A percentile compares a stretch with the other conserved stretches of the same genome.
These are phyloP conservation scores for Vanderwaltozyma yarrowii DNA, from an alignment of 805 yeast genomes.

Conservation along the genomic window DNA sequence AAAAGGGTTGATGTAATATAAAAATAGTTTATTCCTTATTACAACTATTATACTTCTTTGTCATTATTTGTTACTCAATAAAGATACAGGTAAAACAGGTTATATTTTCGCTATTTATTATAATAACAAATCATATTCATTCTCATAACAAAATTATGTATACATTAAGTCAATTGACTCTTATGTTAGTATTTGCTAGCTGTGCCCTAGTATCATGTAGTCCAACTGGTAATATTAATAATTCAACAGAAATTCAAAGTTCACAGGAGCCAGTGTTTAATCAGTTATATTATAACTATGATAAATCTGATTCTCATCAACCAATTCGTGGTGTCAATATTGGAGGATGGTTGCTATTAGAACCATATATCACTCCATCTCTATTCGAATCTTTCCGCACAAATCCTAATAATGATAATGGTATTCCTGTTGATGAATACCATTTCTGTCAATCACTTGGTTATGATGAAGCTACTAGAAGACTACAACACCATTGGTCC, in stretches of 20 bases:
- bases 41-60: too few relatives aligned
- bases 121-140: too few relatives aligned
- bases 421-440: constrained; percentile 43
- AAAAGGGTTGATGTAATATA: too few relatives aligned
- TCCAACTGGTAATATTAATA: background rate
- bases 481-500: constrained; percentile 52
- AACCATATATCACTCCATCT: constrained; percentile 63
- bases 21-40: too few relatives aligned
- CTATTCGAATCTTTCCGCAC: constrained; percentile 31
- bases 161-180: too few relatives aligned
- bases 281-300: background rate
- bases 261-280: background rate
- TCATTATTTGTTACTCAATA: too few relatives aligned
- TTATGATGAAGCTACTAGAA: constrained; percentile 30
- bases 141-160: too few relatives aligned
- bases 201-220: too few relatives aligned
- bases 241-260: background rate
- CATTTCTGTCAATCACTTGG: constrained; percentile 43
- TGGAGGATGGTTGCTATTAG: constrained; percentile 68
- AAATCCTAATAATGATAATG: constrained; percentile 3
- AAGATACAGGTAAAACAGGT: too few relatives aligned
- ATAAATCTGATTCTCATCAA: background rate
- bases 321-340: constrained; percentile 38
- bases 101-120: too few relatives aligned
- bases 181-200: too few relatives aligned